Conservation (phyloP, 1,139 yeast species). For the Scheffersomyces titani region DNA sequence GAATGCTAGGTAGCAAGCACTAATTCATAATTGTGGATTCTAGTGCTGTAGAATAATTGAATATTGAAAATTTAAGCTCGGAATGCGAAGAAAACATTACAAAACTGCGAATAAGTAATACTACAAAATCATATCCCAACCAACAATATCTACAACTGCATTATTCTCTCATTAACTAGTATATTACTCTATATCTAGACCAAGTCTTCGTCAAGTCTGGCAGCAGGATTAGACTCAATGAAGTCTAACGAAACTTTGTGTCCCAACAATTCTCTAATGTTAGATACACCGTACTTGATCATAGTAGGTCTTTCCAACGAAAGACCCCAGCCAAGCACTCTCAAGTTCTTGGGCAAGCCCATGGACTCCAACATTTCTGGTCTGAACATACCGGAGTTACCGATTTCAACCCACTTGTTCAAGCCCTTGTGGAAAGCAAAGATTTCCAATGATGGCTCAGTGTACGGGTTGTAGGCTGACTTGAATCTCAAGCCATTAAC, state of each 20-base stretch:
- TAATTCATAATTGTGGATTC: not conserved
- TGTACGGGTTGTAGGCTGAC: slow-evolving; percentile 98
- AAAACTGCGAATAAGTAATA: not conserved
- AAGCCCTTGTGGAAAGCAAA: slow-evolving; percentile 96
- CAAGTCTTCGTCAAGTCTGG: slow-evolving; percentile 75
- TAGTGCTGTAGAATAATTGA: too few relatives aligned
- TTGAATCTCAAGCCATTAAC: slow-evolving; percentile 92
- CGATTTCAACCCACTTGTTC: slow-evolving; percentile 98
- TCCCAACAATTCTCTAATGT: slow-evolving; percentile 92
- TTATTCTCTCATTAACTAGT: not conserved
- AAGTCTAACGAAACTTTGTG: slow-evolving; percentile 93
- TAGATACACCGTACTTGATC: slow-evolving; percentile 96
- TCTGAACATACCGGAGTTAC: slow-evolving; percentile 99
- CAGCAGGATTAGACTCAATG: slow-evolving; percentile 96
- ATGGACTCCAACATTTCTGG: slow-evolving; percentile 98
- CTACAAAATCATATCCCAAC: not conserved
- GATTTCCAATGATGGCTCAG: slow-evolving; percentile 98
- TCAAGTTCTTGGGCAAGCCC: slow-evolving; percentile 93
- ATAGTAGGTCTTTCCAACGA: slow-evolving; percentile 98
- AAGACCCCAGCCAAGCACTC: slow-evolving; percentile 98
- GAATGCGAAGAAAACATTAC: not conserved
- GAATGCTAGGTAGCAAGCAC: not conserved
- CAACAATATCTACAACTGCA: not conserved
- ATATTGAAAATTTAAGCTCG: too few relatives aligned
- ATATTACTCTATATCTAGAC: slow-evolving; percentile 16